These are phyloP conservation scores for Clavispora vitiphila DNA, from an alignment of 805 yeast genomes.

Conservation along the genomic window DNA sequence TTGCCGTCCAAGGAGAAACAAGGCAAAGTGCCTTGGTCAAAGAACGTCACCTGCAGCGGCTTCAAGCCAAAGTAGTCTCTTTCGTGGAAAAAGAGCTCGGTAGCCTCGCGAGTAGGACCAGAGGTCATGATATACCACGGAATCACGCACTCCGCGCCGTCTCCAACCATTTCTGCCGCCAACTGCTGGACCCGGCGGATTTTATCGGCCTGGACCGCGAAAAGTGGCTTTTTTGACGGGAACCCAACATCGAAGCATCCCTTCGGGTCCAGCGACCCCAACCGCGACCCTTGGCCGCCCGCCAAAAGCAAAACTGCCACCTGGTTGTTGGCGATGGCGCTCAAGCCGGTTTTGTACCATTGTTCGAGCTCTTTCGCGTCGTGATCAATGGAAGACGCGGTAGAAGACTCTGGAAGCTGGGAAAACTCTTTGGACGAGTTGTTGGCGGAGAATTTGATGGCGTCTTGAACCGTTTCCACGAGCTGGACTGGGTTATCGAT, in stretches of 20 bases:
- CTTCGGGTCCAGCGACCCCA: slow-evolving; percentile 87
- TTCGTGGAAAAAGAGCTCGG: slow-evolving; percentile 63
- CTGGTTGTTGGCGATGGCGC: slow-evolving; percentile 61
- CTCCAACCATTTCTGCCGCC: slow-evolving; percentile 31
- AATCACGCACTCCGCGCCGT: slow-evolving; percentile 29
- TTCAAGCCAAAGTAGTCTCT: slow-evolving; percentile 69
- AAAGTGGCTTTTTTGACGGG: slow-evolving; percentile 78
- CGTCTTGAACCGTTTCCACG: slow-evolving; percentile 39
- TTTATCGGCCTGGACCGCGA: slow-evolving; percentile 91
- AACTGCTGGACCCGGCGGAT: slow-evolving; percentile 58
- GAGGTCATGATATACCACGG: slow-evolving; percentile 96
- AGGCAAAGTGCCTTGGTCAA: slow-evolving; percentile 94
- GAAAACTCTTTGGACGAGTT: slow-evolving; percentile 24
- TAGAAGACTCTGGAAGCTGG: slow-evolving; percentile 44
- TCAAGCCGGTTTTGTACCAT: slow-evolving; percentile 55
- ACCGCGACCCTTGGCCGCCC: slow-evolving; percentile 97
- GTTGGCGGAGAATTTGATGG: slow-evolving; percentile 36
- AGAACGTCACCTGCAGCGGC: slow-evolving; percentile 59
- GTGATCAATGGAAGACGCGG: slow-evolving; percentile 48
- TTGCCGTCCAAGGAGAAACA: slow-evolving; percentile 71
- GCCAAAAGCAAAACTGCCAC: slow-evolving; percentile 94
- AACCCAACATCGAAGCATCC: slow-evolving; percentile 88
- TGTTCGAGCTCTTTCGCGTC: slow-evolving; percentile 21
- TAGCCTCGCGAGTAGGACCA: slow-evolving; percentile 71
- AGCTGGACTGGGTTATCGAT: slow-evolving; percentile 39